Evolutionary conservation across 148 eudicot species (phyloP).

Genomic region (Mesembryanthemum crystallinum): DNA sequence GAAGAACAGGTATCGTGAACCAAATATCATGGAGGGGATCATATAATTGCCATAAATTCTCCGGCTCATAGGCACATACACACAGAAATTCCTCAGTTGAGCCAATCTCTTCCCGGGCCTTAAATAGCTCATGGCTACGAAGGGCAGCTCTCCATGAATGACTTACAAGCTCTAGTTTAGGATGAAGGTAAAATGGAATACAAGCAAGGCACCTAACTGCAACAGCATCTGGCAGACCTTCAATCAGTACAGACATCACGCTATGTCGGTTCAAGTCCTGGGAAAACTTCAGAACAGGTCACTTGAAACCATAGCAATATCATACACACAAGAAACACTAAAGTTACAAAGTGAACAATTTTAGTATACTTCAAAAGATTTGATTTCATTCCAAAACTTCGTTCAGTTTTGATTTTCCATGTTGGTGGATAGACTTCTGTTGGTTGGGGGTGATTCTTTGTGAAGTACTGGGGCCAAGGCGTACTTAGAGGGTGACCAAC

Average conservation of each 20-base stretch:
- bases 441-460: too few relatives aligned
- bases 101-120: constrained; percentile 69
- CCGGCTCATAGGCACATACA: constrained; percentile 89
- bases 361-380: not conserved
- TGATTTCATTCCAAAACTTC: too few relatives aligned
- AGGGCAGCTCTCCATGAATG: constrained; percentile 81
- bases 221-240: constrained; percentile 96
- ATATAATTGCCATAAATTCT: constrained; percentile 86
- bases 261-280: constrained; percentile 3
- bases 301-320: constrained; percentile 25
- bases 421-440: too few relatives aligned
- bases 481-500: too few relatives aligned
- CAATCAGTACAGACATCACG: constrained; percentile 39
- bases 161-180: constrained; percentile 67
- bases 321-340: not conserved
- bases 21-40: constrained; percentile 69
- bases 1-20: constrained; percentile 78
- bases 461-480: too few relatives aligned
- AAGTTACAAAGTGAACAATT: not conserved
- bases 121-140: constrained; percentile 71
- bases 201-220: constrained; percentile 86
- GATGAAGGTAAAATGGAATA: constrained; percentile 78
- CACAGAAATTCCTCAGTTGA: constrained; percentile 68
- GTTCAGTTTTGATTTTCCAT: too few relatives aligned
- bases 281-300: not conserved